These are phyloP conservation scores for Lachancea waltii DNA, from an alignment of 805 yeast species.

Conservation along the genomic window DNA sequence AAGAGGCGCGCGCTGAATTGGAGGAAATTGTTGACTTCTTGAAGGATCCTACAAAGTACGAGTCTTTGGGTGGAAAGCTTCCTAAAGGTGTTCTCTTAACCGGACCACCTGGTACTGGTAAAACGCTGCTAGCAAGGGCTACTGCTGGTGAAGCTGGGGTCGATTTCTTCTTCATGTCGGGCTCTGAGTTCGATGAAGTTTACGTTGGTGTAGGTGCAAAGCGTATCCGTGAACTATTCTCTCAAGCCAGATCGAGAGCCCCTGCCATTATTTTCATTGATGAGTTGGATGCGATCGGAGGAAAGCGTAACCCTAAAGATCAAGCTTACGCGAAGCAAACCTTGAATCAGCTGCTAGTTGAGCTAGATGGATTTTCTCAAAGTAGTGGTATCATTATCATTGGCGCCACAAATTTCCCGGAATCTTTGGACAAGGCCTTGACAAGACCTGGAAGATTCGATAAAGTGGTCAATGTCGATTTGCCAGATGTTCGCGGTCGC, in stretches of 20 bases:
- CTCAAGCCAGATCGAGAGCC: conserved; percentile 88
- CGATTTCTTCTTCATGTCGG: conserved; percentile 97
- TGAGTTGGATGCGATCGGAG: conserved; percentile 98
- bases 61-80: conserved; percentile 93
- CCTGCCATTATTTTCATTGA: conserved; percentile 97
- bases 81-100: conserved; percentile 95
- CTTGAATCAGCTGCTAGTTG: conserved; percentile 89
- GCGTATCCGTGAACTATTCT: conserved; percentile 88
- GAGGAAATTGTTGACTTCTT: conserved; percentile 97
- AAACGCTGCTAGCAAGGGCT: conserved; percentile 91
- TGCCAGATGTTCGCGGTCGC: conserved; percentile 98
- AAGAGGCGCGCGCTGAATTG: conserved; percentile 94
- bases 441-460: conserved; percentile 99
- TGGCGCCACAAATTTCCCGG: conserved; percentile 98
- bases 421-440: conserved; percentile 89
- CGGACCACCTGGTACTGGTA: conserved; percentile 99
- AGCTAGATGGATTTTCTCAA: conserved; percentile 92
- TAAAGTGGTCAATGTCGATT: conserved; percentile 87
- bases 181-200: conserved; percentile 95
- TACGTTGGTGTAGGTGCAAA: conserved; percentile 99
- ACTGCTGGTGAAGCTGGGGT: conserved; percentile 96
- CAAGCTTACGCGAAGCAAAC: conserved; percentile 98
- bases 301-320: conserved; percentile 93
- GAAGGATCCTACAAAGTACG: conserved; percentile 92
- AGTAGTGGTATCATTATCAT: conserved; percentile 89